Conservation (phyloP, 495 filamentous ascomycete genomes). For the Pseudoneurospora amorphoporcata region DNA sequence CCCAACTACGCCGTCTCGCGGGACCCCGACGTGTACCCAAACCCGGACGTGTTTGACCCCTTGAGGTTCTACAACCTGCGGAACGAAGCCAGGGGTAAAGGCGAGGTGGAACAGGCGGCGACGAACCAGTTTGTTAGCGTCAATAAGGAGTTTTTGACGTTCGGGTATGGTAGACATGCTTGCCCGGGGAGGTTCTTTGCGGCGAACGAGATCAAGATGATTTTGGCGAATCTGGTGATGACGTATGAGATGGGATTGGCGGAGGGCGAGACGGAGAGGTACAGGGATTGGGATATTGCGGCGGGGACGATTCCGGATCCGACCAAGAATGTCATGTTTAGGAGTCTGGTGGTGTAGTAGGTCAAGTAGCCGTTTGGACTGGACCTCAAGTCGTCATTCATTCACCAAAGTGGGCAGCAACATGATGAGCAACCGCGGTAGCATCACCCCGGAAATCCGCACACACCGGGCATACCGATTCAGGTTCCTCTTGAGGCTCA, state of each 20-base stretch:
- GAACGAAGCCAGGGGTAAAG: slow-evolving; percentile 20
- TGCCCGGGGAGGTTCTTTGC: slow-evolving; percentile 54
- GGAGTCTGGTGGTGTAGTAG: neutral
- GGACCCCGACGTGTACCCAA: slow-evolving; percentile 17
- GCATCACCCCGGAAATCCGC: slow-evolving; percentile 49
- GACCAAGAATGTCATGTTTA: slow-evolving; percentile 20
- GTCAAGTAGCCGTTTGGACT: neutral
- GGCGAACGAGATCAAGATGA: slow-evolving; percentile 42
- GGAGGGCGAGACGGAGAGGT: slow-evolving; percentile 12
- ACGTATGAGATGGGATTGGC: slow-evolving; percentile 43
- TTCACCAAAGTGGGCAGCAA: slow-evolving; percentile 41
- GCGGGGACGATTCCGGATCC: slow-evolving; percentile 13
- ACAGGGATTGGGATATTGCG: slow-evolving; percentile 10
- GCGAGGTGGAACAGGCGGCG: slow-evolving; percentile 16
- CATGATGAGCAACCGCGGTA: slow-evolving; percentile 47
- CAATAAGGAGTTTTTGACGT: slow-evolving; percentile 28
- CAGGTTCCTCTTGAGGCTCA: slow-evolving; percentile 12
- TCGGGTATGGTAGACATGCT: slow-evolving; percentile 45
- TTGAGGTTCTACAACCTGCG: slow-evolving; percentile 41
- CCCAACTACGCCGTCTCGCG: slow-evolving; percentile 26
- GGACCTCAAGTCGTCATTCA: too few relatives aligned
- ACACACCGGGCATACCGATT: slow-evolving; percentile 48
- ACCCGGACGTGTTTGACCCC: slow-evolving; percentile 35
- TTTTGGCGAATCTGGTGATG: slow-evolving; percentile 43
- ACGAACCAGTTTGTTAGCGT: slow-evolving; percentile 35